phyloP scores from a whole-genome alignment of 1,284 basidiomycete genomes.

The Cryptococcus sp. region DNA sequence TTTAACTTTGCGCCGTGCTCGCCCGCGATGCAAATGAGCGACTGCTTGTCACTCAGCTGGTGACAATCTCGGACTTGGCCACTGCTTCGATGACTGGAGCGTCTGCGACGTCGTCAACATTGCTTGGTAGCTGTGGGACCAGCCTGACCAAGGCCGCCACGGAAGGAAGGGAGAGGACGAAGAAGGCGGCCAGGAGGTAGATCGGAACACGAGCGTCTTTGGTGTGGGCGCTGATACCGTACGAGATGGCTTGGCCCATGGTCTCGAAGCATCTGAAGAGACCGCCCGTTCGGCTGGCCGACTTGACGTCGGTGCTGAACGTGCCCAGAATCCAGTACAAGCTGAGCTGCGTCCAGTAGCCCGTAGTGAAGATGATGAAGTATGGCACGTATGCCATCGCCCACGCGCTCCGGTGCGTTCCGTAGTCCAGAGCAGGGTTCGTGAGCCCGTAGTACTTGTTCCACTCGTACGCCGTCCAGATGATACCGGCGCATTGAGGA shows the following conservation, averaged over 20 bases:
- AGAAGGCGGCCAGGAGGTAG: constrained; percentile 19
- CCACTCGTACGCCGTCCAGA: constrained; percentile 31
- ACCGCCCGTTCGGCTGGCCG: constrained; percentile 14
- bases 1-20: too few relatives aligned
- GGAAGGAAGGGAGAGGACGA: constrained; percentile 14
- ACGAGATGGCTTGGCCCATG: constrained; percentile 18
- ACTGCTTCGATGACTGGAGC: background rate
- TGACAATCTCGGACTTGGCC: background rate
- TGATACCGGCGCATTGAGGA: constrained; percentile 28
- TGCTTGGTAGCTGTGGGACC: constrained; percentile 15
- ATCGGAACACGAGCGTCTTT: constrained; percentile 16
- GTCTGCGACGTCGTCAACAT: constrained; percentile 19
- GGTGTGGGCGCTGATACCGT: constrained; percentile 17
- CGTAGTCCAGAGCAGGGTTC: constrained; percentile 19
- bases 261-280: constrained; percentile 18
- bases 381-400: constrained; percentile 25
- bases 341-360: constrained; percentile 24
- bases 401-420: constrained; percentile 19
- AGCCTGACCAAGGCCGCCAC: constrained; percentile 15
- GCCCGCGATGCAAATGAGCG: background rate
- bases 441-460: constrained; percentile 10
- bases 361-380: constrained; percentile 25
- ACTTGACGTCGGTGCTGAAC: constrained; percentile 21
- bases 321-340: constrained; percentile 32
- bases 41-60: background rate